Evolutionary conservation across 495 filamentous ascomycete species (phyloP).

Genomic region (Terfezia boudieri): DNA sequence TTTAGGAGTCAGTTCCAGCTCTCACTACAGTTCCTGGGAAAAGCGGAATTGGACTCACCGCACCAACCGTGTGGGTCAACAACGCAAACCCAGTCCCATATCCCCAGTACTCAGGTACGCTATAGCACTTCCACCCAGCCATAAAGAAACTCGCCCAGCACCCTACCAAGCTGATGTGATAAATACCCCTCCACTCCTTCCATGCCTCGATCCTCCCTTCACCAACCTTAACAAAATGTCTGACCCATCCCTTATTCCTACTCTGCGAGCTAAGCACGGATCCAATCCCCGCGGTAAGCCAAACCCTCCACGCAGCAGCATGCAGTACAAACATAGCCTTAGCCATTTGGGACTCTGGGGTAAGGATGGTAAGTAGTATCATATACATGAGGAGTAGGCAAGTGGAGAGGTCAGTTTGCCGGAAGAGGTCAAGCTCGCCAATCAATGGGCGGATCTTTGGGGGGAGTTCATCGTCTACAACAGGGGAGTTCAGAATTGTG

Average conservation of each 20-base stretch:
- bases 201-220: conserved; percentile 78
- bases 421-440: conserved; percentile 66
- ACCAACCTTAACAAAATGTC: conserved; percentile 92
- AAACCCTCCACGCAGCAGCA: conserved; percentile 64
- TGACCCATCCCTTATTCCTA: conserved; percentile 72
- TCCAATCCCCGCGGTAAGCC: conserved; percentile 80
- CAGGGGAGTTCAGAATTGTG: neutral
- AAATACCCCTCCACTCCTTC: conserved; percentile 94
- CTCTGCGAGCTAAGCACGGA: conserved; percentile 69
- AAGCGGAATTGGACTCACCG: conserved; percentile 1
- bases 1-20: too few relatives aligned
- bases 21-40: too few relatives aligned
- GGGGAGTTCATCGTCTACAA: conserved; percentile 5
- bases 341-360: conserved; percentile 50
- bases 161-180: conserved; percentile 75
- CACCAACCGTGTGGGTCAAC: conserved; percentile 67
- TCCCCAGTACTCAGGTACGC: conserved; percentile 57
- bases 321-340: conserved; percentile 61
- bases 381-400: conserved; percentile 53
- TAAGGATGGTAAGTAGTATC: conserved; percentile 44
- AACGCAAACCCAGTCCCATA: conserved; percentile 46
- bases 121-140: conserved; percentile 92
- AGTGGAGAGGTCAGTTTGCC: conserved; percentile 61
- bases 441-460: conserved; percentile 21
- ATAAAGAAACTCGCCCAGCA: conserved; percentile 75